Conservation (phyloP, 495 filamentous ascomycete species). For the Mycothermus thermophilus region DNA sequence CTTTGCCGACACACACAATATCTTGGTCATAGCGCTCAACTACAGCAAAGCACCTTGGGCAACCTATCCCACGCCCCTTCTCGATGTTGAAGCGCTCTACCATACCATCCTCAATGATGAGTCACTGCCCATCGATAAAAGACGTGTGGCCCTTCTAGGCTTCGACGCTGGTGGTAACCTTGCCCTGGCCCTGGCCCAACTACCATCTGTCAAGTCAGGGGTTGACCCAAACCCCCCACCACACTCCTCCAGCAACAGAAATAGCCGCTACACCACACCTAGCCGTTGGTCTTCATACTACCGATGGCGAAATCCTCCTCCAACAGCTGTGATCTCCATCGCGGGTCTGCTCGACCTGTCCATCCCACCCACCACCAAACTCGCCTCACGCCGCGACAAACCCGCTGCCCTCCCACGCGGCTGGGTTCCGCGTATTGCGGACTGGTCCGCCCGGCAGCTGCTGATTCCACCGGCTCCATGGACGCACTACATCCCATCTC, state of each 20-base stretch:
- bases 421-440: constrained; percentile 15
- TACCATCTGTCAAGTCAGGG: constrained; percentile 18
- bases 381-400: constrained; percentile 21
- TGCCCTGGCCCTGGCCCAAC: constrained; percentile 18
- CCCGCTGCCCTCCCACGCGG: constrained; percentile 13
- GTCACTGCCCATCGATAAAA: constrained; percentile 25
- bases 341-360: constrained; percentile 23
- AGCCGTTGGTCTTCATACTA: no score
- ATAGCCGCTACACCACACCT: no score
- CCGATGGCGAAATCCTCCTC: constrained; percentile 15
- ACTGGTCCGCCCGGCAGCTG: constrained; percentile 15
- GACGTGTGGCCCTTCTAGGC: constrained; percentile 19
- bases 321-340: constrained; percentile 16
- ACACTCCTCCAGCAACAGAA: no score
- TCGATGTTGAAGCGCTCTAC: constrained; percentile 24
- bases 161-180: constrained; percentile 27
- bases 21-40: constrained; percentile 24
- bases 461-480: no score
- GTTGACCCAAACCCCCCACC: constrained; percentile 8
- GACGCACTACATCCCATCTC: constrained; percentile 23
- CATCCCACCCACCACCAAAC: constrained; percentile 10
- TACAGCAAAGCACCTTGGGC: constrained; percentile 23
- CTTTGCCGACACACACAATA: constrained; percentile 18
- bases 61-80: constrained; percentile 20
- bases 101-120: constrained; percentile 22